These are phyloP conservation scores for Diaporthe citrichinensis DNA, from an alignment of 2,329 filamentous ascomycete genomes.

Conservation along the genomic window DNA sequence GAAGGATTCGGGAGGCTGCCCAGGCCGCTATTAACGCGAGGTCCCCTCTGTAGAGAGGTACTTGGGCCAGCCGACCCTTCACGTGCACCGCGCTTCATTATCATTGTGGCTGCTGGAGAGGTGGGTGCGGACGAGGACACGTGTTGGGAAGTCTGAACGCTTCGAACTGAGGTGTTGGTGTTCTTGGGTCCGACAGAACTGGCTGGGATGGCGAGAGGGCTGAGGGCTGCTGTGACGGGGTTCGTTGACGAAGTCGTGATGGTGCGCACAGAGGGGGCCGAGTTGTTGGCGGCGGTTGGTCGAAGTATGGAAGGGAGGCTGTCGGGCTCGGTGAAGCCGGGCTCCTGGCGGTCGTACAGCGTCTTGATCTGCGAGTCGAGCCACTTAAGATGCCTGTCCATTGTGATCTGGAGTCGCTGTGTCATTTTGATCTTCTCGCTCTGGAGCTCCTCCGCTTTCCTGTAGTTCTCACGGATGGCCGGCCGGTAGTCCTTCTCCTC, in stretches of 20 bases:
- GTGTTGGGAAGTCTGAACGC: slow-evolving; percentile 63
- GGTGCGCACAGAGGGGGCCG: slow-evolving; percentile 56
- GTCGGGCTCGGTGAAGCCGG: slow-evolving; percentile 73
- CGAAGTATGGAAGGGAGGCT: slow-evolving; percentile 75
- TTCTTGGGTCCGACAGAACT: slow-evolving; percentile 59
- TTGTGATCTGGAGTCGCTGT: slow-evolving; percentile 71
- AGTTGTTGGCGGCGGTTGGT: slow-evolving; percentile 67
- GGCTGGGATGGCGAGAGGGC: slow-evolving; percentile 55
- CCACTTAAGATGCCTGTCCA: slow-evolving; percentile 74
- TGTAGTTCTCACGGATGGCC: slow-evolving; percentile 77
- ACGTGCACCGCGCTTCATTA: slow-evolving; percentile 69
- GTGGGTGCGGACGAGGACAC: slow-evolving; percentile 70
- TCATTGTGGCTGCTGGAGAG: slow-evolving; percentile 72
- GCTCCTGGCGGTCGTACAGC: slow-evolving; percentile 72
- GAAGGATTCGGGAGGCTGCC: slow-evolving; percentile 65
- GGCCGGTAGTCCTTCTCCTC: slow-evolving; percentile 75
- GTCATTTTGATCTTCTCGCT: slow-evolving; percentile 81
- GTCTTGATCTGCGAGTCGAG: slow-evolving; percentile 75
- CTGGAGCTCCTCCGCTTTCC: slow-evolving; percentile 77
- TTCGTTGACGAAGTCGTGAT: slow-evolving; percentile 59
- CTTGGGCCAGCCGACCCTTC: slow-evolving; percentile 72
- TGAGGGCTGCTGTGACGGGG: slow-evolving; percentile 54
- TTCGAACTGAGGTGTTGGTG: slow-evolving; percentile 63
- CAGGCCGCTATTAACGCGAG: slow-evolving; percentile 62
- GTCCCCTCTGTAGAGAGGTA: slow-evolving; percentile 65